Conservation (phyloP, 176 grass and related monocot genomes). For the Areca catechu region DNA sequence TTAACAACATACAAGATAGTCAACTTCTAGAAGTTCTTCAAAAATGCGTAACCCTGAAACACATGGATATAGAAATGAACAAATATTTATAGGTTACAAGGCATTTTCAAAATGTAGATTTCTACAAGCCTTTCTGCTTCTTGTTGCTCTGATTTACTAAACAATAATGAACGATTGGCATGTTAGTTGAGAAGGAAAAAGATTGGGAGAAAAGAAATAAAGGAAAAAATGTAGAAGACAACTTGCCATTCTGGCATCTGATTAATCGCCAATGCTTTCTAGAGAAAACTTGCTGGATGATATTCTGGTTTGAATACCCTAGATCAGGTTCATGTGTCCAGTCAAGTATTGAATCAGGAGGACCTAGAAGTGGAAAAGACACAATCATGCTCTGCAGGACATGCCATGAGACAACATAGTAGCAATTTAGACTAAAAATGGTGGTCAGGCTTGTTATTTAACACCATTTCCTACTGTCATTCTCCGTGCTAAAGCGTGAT, state of each 20-base stretch:
- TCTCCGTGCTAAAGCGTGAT: slow-evolving; percentile 34
- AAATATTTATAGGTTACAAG: background rate
- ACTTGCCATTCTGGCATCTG: slow-evolving; percentile 94
- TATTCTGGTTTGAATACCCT: slow-evolving; percentile 49
- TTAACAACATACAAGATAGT: slow-evolving; percentile 66
- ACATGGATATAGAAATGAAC: background rate
- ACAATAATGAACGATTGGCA: too few species aligned
- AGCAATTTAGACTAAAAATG: background rate
- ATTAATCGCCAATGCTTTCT: slow-evolving; percentile 86
- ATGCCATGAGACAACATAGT: background rate
- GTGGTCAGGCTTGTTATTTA: background rate
- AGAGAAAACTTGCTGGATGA: slow-evolving; percentile 42
- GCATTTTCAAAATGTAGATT: too few species aligned
- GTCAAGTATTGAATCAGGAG: slow-evolving; percentile 76
- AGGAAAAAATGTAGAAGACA: background rate
- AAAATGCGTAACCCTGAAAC: slow-evolving; percentile 85
- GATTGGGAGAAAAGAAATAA: background rate
- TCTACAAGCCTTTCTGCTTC: too few species aligned
- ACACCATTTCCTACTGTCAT: slow-evolving; percentile 80
- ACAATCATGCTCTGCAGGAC: slow-evolving; percentile 12
- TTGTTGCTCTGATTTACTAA: too few species aligned
- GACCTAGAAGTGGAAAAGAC: slow-evolving; percentile 41
- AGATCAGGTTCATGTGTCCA: slow-evolving; percentile 79
- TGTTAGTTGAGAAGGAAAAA: too few species aligned
- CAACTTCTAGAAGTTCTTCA: slow-evolving; percentile 75